These are phyloP conservation scores for Exophiala bonariae DNA, from an alignment of 2,329 filamentous ascomycete genomes.

Conservation along the genomic window DNA sequence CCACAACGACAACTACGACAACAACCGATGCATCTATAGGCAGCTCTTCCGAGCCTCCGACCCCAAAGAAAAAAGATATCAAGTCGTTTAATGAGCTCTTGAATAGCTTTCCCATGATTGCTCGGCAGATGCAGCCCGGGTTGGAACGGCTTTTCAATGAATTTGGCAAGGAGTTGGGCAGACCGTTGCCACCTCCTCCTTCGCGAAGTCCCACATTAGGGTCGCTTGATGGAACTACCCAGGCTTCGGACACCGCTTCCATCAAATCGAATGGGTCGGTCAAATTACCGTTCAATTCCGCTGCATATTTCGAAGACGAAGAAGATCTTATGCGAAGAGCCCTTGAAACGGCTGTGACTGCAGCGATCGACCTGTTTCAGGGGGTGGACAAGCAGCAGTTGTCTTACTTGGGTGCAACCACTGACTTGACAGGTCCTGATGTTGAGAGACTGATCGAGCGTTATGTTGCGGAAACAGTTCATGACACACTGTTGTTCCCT, in stretches of 20 bases:
- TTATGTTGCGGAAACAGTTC: conserved; percentile 90
- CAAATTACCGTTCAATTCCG: conserved; percentile 54
- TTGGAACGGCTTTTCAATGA: conserved; percentile 87
- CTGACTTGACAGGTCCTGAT: conserved; percentile 85
- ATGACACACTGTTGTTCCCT: conserved; percentile 80
- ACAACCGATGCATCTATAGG: conserved; percentile 9
- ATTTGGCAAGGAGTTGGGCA: conserved; percentile 82
- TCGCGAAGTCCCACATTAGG: conserved; percentile 30
- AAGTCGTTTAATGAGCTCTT: conserved; percentile 87
- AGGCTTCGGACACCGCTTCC: conserved; percentile 30
- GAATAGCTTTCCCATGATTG: conserved; percentile 91
- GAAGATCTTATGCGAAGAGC: conserved; percentile 87
- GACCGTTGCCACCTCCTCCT: conserved; percentile 74
- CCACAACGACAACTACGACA: conserved; percentile 12
- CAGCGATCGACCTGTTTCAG: conserved; percentile 94
- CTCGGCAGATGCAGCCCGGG: conserved; percentile 90
- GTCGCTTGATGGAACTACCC: conserved; percentile 25
- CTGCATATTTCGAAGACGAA: conserved; percentile 80
- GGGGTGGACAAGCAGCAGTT: conserved; percentile 93
- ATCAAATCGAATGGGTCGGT: conserved; percentile 39
- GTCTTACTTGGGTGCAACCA: conserved; percentile 86
- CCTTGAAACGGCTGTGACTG: conserved; percentile 86
- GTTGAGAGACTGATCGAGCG: conserved; percentile 94
- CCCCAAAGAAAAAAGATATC: conserved; percentile 81
- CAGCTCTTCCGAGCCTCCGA: conserved; percentile 33